Evolutionary conservation across 202 grass and related monocot species (phyloP).

Genomic region (Eragrostis tef): DNA sequence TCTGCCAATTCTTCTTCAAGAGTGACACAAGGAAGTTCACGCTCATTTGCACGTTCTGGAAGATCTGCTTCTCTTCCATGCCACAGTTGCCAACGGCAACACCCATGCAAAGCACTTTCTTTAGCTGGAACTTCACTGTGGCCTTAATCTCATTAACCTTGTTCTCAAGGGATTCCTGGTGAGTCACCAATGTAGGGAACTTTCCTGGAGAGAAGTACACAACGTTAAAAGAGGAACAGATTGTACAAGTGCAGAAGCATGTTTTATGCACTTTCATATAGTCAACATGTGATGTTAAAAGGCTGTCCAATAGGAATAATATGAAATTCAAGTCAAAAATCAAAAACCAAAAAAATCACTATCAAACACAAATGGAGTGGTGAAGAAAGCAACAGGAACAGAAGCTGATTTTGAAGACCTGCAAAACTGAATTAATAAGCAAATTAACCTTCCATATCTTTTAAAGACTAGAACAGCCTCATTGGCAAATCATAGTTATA

Average conservation of each 20-base stretch:
- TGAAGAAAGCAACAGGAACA: too few relatives aligned
- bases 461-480: too few relatives aligned
- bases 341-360: too few relatives aligned
- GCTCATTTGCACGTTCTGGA: conserved; percentile 77
- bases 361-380: too few relatives aligned
- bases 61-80: conserved; percentile 91
- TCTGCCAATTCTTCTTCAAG: conserved; percentile 93
- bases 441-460: too few relatives aligned
- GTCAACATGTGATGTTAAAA: not conserved
- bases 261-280: not conserved
- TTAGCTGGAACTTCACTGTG: conserved; percentile 83
- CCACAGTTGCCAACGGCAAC: conserved; percentile 74
- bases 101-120: conserved; percentile 95
- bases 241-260: not conserved
- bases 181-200: conserved; percentile 77
- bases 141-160: conserved; percentile 92
- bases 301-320: not conserved
- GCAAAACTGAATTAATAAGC: too few relatives aligned
- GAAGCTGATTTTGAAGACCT: too few relatives aligned
- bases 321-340: too few relatives aligned
- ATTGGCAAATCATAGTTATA: too few relatives aligned
- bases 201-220: conserved; percentile 56
- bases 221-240: not conserved
- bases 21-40: conserved; percentile 89
- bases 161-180: conserved; percentile 70